Conservation (phyloP, 2,329 filamentous ascomycete species). For the Clonostachys sp. region DNA sequence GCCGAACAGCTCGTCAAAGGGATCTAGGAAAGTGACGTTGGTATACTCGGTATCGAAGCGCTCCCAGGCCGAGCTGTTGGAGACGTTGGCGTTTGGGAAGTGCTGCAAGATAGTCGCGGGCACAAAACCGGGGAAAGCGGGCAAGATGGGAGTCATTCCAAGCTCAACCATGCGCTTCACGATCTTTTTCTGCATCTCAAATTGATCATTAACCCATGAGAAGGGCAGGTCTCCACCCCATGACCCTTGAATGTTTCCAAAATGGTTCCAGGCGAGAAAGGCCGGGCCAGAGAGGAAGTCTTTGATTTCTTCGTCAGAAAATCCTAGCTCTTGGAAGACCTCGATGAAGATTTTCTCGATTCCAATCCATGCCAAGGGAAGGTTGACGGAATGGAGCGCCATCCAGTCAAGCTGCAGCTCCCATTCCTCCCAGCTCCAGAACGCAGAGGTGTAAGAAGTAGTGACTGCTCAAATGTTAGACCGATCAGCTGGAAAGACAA, state of each 20-base stretch:
- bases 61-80: background rate
- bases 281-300: constrained; percentile 44
- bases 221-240: constrained; percentile 38
- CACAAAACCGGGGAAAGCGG: constrained; percentile 41
- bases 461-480: constrained; percentile 29
- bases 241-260: constrained; percentile 46
- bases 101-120: background rate
- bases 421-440: constrained; percentile 50
- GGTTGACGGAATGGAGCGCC: constrained; percentile 43
- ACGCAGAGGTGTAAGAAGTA: constrained; percentile 44
- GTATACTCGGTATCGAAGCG: background rate
- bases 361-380: constrained; percentile 47
- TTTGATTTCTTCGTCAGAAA: constrained; percentile 35
- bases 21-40: background rate
- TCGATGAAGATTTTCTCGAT: constrained; percentile 44
- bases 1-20: background rate
- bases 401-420: constrained; percentile 47
- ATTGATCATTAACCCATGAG: constrained; percentile 41
- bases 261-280: constrained; percentile 48
- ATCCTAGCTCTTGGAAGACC: constrained; percentile 37
- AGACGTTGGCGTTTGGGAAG: background rate
- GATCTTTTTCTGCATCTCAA: constrained; percentile 41
- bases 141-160: constrained; percentile 46
- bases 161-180: constrained; percentile 43
- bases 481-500: constrained; percentile 28